Evolutionary conservation across 768 basidiomycete species (phyloP).

Genomic region (Podaxis sp.): DNA sequence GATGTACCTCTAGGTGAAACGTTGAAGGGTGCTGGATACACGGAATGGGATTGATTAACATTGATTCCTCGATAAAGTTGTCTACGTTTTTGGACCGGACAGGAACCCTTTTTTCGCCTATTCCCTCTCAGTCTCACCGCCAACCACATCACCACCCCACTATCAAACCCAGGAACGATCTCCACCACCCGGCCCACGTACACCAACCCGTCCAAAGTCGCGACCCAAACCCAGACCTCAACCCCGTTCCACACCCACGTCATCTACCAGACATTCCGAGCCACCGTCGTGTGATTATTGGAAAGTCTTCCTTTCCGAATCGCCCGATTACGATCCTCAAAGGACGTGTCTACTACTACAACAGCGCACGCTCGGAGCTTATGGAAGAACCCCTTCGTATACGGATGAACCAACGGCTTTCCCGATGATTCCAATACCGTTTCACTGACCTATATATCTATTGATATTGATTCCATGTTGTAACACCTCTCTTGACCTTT

Average conservation of each 20-base stretch:
- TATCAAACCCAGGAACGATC: background rate
- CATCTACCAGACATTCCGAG: background rate
- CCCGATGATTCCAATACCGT: background rate
- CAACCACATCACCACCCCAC: background rate
- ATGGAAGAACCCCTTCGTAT: conserved; percentile 13
- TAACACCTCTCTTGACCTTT: background rate
- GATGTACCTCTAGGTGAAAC: no score
- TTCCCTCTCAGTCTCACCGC: background rate
- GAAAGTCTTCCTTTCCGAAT: background rate
- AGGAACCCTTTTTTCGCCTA: conserved; percentile 3
- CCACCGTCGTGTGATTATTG: background rate
- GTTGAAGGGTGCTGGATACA: no score
- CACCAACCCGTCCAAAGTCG: background rate
- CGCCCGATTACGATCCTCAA: conserved; percentile 10
- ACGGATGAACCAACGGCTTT: conserved; percentile 2
- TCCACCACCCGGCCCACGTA: background rate
- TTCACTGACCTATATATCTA: no score
- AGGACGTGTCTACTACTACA: conserved; percentile 5
- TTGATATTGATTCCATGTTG: background rate
- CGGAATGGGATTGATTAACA: no score
- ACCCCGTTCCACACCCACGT: background rate
- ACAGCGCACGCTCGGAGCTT: conserved; percentile 10
- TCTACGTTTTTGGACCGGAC: no score
- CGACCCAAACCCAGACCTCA: background rate
- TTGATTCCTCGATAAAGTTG: no score